Percentiles rank a stretch among this genome's conserved stretches.
phyloP scores from a whole-genome alignment of 2,329 filamentous ascomycete species.

The Talaromyces sp. region DNA sequence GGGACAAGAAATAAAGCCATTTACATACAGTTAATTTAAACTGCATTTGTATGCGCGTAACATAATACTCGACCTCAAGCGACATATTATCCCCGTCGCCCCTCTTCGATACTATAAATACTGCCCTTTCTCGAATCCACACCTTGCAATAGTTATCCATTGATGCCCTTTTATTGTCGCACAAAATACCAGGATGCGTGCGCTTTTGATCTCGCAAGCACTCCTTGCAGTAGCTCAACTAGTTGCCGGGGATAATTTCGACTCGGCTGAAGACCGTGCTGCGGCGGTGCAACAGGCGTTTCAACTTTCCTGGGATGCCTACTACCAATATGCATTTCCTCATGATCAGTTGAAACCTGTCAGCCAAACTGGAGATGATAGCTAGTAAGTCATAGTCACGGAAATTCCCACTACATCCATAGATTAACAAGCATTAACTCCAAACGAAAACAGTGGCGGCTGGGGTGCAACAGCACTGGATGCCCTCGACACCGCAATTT shows the following conservation, averaged over 20 bases:
- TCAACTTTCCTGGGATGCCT: slow-evolving; percentile 65
- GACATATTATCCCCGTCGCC: neutral
- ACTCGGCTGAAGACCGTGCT: slow-evolving; percentile 32
- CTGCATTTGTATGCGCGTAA: neutral
- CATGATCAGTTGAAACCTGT: slow-evolving; percentile 70
- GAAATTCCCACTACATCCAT: neutral
- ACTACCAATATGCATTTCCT: slow-evolving; percentile 68
- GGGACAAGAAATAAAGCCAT: neutral
- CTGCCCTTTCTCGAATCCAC: neutral
- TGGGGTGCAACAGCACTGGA: slow-evolving; percentile 84
- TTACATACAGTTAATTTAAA: neutral
- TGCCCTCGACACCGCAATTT: slow-evolving; percentile 69
- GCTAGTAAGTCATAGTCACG: slow-evolving; percentile 51
- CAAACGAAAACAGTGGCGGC: slow-evolving; percentile 58
- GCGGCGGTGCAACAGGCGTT: slow-evolving; percentile 64
- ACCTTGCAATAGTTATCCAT: neutral
- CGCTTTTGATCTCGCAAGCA: neutral
- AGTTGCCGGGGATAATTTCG: neutral
- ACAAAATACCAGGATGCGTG: neutral
- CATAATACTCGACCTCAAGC: neutral
- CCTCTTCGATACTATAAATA: neutral
- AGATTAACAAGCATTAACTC: neutral
- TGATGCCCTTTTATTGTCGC: neutral
- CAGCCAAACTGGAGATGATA: slow-evolving; percentile 60
- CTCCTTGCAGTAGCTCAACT: neutral